Conservation (phyloP, 202 grass and related monocot species). For the Miscanthus sacchariflorus region DNA sequence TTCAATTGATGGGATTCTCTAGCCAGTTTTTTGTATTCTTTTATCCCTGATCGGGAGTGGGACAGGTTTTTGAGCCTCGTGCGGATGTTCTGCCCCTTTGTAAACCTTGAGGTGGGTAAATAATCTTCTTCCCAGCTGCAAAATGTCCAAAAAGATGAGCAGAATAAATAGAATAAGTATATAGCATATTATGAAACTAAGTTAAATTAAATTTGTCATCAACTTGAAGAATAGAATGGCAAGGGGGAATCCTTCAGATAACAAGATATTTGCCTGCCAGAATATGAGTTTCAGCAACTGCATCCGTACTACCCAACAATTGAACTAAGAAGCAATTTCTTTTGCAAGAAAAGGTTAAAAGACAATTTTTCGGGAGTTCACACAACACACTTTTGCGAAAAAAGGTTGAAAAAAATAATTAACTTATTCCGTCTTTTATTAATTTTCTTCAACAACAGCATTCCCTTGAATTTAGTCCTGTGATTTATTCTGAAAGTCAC, state of each 20-base stretch:
- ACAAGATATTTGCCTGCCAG: slow-evolving; percentile 6
- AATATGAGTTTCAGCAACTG: not conserved
- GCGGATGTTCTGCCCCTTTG: slow-evolving; percentile 87
- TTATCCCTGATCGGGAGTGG: slow-evolving; percentile 90
- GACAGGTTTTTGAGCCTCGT: slow-evolving; percentile 83
- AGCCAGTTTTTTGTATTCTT: slow-evolving; percentile 70
- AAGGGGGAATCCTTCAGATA: slow-evolving; percentile 27
- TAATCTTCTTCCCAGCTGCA: slow-evolving; percentile 87
- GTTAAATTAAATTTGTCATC: not conserved
- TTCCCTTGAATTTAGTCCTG: slow-evolving; percentile 8
- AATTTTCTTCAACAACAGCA: not conserved
- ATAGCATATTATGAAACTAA: not conserved
- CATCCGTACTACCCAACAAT: not conserved
- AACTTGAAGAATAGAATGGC: not conserved
- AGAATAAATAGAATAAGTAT: slow-evolving; percentile 12
- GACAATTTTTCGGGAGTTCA: not conserved
- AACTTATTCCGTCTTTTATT: not conserved
- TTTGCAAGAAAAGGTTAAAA: not conserved
- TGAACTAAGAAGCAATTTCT: not conserved
- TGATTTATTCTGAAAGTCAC: not conserved
- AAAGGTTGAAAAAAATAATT: not conserved
- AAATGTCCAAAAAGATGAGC: slow-evolving; percentile 34
- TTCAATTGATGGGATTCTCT: slow-evolving; percentile 31
- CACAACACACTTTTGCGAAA: not conserved
- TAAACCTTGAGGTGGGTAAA: slow-evolving; percentile 99